A percentile compares a stretch with the other conserved stretches of the same genome.
These are phyloP conservation scores for Galeopsis tetrahit DNA, from an alignment of 257 asterid genomes.

Conservation along the genomic window DNA sequence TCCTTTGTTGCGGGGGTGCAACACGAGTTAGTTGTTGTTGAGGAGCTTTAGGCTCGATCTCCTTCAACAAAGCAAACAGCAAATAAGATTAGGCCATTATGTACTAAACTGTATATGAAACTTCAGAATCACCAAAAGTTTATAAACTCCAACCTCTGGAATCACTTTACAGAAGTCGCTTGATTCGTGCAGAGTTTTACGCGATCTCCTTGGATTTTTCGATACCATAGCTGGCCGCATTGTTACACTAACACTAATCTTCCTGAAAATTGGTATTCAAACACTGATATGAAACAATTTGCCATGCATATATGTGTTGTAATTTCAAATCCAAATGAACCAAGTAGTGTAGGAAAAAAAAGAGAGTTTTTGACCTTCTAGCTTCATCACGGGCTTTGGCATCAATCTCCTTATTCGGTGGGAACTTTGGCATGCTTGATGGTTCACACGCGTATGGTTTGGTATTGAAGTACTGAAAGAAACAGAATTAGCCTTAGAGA, in stretches of 20 bases:
- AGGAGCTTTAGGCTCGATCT: constrained; percentile 42
- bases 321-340: not conserved
- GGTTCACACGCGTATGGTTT: constrained; percentile 87
- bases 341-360: not conserved
- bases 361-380: constrained; percentile 46
- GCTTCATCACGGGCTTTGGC: constrained; percentile 86
- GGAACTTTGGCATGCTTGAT: constrained; percentile 76
- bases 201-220: constrained; percentile 62
- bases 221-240: constrained; percentile 45
- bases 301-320: not conserved
- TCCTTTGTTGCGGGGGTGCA: constrained; percentile 33
- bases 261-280: constrained; percentile 47
- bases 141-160: constrained; percentile 54
- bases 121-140: no score
- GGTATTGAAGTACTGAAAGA: constrained; percentile 67
- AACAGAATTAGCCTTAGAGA: not conserved
- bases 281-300: not conserved
- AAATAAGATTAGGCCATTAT: no score
- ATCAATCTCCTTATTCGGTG: constrained; percentile 95
- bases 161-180: constrained; percentile 50
- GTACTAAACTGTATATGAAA: no score
- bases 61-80: constrained; percentile 44
- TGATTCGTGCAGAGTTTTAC: constrained; percentile 59
- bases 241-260: constrained; percentile 27
- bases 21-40: constrained; percentile 37